phyloP scores from a whole-genome alignment of 1,139 yeast species.

The Diutina catenulata region DNA sequence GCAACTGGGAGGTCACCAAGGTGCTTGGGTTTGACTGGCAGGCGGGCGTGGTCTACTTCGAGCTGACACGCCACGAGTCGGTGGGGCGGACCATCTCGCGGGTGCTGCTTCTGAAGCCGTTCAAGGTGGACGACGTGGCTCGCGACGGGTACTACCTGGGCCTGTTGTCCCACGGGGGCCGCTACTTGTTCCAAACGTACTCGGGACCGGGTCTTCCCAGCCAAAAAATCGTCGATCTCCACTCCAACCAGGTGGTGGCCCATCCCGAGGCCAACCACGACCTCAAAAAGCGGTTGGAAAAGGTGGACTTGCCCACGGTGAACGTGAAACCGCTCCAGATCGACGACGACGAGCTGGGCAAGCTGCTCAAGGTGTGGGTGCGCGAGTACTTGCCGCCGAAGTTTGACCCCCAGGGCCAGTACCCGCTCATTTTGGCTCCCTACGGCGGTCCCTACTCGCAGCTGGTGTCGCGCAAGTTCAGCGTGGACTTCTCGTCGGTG shows the following conservation, averaged over 20 bases:
- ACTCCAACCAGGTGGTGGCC: conserved; percentile 18
- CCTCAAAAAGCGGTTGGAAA: conserved; percentile 19
- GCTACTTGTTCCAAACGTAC: conserved; percentile 47
- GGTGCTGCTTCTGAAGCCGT: conserved; percentile 26
- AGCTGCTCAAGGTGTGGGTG: conserved; percentile 36
- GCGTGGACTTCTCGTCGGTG: conserved; percentile 48
- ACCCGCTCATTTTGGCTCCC: conserved; percentile 62
- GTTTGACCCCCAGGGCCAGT: conserved; percentile 41
- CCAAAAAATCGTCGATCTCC: conserved; percentile 52
- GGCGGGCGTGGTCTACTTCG: conserved; percentile 31
- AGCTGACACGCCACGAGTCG: neutral
- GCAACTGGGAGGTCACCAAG: conserved; percentile 38
- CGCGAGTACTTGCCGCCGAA: conserved; percentile 54
- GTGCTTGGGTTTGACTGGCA: conserved; percentile 28
- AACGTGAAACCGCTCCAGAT: conserved; percentile 43
- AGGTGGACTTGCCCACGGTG: conserved; percentile 24
- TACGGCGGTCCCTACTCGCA: conserved; percentile 85
- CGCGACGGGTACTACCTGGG: conserved; percentile 57
- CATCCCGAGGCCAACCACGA: conserved; percentile 35
- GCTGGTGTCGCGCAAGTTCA: conserved; percentile 41
- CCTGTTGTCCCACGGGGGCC: conserved; percentile 57
- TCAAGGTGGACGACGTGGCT: conserved; percentile 41
- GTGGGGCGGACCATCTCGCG: neutral
- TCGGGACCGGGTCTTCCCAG: conserved; percentile 59
- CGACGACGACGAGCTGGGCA: conserved; percentile 28